Conservation (phyloP, 208 protist genomes). For the Jaenimonas drosophilae region DNA sequence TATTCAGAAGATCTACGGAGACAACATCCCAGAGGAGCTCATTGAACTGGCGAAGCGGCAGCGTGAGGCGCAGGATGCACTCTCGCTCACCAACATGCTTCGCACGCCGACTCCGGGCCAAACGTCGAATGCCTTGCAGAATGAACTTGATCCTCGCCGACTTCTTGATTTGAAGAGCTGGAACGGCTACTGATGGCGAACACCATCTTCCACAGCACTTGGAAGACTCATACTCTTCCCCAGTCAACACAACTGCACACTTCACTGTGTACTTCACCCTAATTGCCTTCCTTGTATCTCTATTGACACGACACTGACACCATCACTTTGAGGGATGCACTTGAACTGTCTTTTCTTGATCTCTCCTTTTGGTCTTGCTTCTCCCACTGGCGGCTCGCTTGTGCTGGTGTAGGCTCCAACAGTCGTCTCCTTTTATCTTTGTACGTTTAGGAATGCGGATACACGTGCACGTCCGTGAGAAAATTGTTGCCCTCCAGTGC, state of each 20-base stretch:
- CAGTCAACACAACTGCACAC: no score
- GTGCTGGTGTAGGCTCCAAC: no score
- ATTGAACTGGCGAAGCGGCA: constrained; percentile 50
- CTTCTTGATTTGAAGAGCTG: constrained; percentile 53
- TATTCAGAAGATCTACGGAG: constrained; percentile 51
- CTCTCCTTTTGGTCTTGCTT: not conserved
- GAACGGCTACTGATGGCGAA: constrained; percentile 45
- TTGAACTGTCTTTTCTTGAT: not conserved
- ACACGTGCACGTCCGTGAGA: constrained; percentile 77
- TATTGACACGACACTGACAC: no score
- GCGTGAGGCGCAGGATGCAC: constrained; percentile 65
- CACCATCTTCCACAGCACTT: no score
- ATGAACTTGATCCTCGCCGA: constrained; percentile 63
- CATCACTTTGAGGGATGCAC: not conserved
- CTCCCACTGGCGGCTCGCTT: not conserved
- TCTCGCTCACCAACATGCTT: constrained; percentile 70
- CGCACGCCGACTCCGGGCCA: constrained; percentile 65
- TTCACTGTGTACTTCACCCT: not conserved
- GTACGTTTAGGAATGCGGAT: constrained; percentile 42
- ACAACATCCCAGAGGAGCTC: constrained; percentile 62
- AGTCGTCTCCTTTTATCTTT: not conserved
- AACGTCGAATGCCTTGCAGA: constrained; percentile 67
- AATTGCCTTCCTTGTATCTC: not conserved
- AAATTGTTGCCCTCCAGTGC: constrained; percentile 72
- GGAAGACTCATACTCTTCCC: no score